These are phyloP conservation scores for Ceratocystis colombiana DNA, from an alignment of 2,329 filamentous ascomycete species.

Conservation along the genomic window DNA sequence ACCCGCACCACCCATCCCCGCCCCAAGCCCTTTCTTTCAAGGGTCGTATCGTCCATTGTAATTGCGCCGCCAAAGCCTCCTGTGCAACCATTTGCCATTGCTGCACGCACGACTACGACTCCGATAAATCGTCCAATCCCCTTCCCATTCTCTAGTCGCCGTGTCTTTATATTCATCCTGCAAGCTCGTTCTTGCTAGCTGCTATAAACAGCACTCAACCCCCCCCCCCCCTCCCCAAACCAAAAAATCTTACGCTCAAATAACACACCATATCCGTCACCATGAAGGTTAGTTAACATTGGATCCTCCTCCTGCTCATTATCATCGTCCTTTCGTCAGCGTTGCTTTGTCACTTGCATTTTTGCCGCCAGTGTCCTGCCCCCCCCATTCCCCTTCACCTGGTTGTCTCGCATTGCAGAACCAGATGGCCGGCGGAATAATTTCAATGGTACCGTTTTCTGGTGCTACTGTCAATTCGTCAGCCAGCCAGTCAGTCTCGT, in stretches of 20 bases:
- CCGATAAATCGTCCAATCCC: neutral
- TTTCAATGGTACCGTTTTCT: neutral
- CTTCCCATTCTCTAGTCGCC: neutral
- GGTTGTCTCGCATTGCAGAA: neutral
- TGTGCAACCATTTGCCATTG: neutral
- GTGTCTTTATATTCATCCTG: neutral
- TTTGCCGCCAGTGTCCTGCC: neutral
- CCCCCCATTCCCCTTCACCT: neutral
- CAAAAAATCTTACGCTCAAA: neutral
- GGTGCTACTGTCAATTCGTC: neutral
- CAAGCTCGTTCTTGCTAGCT: neutral
- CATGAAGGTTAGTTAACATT: constrained; percentile 3
- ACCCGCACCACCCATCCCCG: neutral
- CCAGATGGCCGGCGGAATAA: neutral
- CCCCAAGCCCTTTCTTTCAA: neutral
- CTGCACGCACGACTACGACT: neutral
- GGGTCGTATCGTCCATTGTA: neutral
- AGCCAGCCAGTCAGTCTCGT: neutral
- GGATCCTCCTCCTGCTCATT: neutral
- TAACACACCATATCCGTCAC: neutral
- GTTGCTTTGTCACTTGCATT: neutral
- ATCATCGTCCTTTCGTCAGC: neutral
- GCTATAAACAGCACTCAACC: neutral
- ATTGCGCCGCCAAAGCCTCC: constrained; percentile 5
- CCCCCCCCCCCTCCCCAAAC: neutral